A percentile compares a stretch with the other conserved stretches of the same genome.
Conservation (phyloP, 495 filamentous ascomycete genomes). For the Amniculicola lignicola region DNA sequence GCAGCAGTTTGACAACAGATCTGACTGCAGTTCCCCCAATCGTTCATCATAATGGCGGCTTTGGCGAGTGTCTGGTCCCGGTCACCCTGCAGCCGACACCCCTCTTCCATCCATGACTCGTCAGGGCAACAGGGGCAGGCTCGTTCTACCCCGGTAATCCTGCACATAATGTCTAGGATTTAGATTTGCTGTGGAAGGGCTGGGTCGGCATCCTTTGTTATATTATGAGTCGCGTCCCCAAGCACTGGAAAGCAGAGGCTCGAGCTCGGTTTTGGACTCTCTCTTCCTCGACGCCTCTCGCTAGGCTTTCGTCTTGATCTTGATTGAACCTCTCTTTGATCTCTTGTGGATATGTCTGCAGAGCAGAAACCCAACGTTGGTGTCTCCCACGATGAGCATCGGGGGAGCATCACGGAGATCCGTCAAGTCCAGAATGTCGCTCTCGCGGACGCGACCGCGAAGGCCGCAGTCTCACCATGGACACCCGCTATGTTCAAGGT, state of each 20-base stretch:
- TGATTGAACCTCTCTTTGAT: no score
- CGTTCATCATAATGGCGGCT: constrained; percentile 13
- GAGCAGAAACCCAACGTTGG: not conserved
- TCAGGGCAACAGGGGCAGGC: not conserved
- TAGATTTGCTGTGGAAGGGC: constrained; percentile 9
- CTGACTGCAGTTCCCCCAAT: constrained; percentile 23
- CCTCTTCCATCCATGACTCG: constrained; percentile 2
- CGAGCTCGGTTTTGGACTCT: constrained; percentile 19
- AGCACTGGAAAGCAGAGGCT: constrained; percentile 9
- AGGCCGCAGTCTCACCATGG: constrained; percentile 29
- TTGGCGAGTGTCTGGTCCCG: constrained; percentile 6
- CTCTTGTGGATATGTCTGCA: constrained; percentile 2
- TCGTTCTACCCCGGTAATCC: not conserved
- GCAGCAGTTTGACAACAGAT: not conserved
- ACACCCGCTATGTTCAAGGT: constrained; percentile 34
- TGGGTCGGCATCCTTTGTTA: constrained; percentile 12
- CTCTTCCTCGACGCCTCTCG: not conserved
- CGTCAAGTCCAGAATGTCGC: constrained; percentile 37
- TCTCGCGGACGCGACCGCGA: constrained; percentile 32
- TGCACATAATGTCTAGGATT: constrained; percentile 18
- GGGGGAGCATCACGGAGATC: constrained; percentile 13
- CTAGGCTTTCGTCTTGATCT: not conserved
- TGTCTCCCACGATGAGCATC: constrained; percentile 17
- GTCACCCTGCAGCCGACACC: constrained; percentile 9
- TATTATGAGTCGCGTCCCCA: constrained; percentile 10